A percentile compares a stretch with the other conserved stretches of the same genome.
phyloP scores from a whole-genome alignment of 2,329 filamentous ascomycete genomes.

The Verticillium albo-atrum region DNA sequence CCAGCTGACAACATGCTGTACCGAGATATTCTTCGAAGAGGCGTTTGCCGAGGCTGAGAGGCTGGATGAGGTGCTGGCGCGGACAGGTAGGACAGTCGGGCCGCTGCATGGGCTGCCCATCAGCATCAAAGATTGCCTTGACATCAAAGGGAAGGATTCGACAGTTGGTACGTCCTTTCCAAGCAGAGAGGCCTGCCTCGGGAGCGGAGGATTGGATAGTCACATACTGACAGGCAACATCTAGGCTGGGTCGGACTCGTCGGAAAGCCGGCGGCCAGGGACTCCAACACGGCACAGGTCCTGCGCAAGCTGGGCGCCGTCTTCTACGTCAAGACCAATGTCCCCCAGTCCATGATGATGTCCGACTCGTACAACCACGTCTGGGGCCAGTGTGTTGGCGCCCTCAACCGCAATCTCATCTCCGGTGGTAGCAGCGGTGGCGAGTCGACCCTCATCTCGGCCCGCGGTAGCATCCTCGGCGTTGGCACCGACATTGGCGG shows the following conservation, averaged over 20 bases:
- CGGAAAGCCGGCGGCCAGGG: constrained; percentile 45
- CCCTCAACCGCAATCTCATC: constrained; percentile 30
- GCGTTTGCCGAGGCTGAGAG: constrained; percentile 29
- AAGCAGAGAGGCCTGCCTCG: too few relatives aligned
- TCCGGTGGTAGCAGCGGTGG: constrained; percentile 38
- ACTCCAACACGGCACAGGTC: constrained; percentile 34
- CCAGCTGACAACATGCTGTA: constrained; percentile 28
- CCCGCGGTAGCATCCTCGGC: constrained; percentile 34
- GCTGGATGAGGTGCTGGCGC: constrained; percentile 37
- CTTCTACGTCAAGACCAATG: constrained; percentile 37
- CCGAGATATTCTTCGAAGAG: constrained; percentile 26
- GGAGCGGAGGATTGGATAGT: too few relatives aligned
- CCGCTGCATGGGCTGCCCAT: constrained; percentile 35
- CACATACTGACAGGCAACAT: constrained; percentile 35
- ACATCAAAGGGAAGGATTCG: constrained; percentile 39
- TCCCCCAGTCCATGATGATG: constrained; percentile 32
- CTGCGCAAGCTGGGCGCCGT: constrained; percentile 36
- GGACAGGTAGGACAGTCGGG: constrained; percentile 34
- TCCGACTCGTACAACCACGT: constrained; percentile 31
- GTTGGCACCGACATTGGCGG: constrained; percentile 43
- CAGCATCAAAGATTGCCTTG: constrained; percentile 16
- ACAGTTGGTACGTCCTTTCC: constrained; percentile 47
- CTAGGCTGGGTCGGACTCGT: constrained; percentile 58
- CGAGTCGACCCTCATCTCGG: constrained; percentile 35
- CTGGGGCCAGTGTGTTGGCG: constrained; percentile 33